Percentiles rank a stretch among this genome's conserved stretches.
These are phyloP conservation scores for Lomentospora prolificans DNA, from an alignment of 2,329 filamentous ascomycete genomes.

Conservation along the genomic window DNA sequence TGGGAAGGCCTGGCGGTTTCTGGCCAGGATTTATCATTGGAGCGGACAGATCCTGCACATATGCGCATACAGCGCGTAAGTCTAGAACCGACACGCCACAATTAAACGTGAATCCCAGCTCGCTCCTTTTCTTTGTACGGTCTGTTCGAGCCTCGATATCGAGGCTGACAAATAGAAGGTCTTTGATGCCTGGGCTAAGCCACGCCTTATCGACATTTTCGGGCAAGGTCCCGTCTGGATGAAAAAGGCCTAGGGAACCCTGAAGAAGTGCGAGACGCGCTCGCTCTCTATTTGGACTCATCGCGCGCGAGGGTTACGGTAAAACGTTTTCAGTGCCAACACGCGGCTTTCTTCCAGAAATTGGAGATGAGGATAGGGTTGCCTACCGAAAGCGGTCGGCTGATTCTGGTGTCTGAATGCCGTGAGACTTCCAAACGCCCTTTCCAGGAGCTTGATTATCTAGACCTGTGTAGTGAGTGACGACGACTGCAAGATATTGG, in stretches of 20 bases:
- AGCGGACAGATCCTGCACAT: not conserved
- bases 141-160: not conserved
- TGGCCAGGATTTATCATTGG: not conserved
- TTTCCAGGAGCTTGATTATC: too few relatives aligned
- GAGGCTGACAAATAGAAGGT: conserved; percentile 3
- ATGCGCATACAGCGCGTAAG: not conserved
- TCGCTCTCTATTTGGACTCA: not conserved
- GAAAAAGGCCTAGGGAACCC: not conserved
- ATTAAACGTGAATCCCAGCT: not conserved
- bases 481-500: too few relatives aligned
- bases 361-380: too few relatives aligned
- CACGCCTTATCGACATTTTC: not conserved
- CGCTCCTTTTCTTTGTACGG: not conserved
- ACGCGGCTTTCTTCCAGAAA: too few relatives aligned
- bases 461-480: too few relatives aligned
- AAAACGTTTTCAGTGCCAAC: not conserved
- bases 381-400: too few relatives aligned
- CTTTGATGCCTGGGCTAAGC: not conserved
- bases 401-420: too few relatives aligned
- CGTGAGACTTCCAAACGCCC: too few relatives aligned
- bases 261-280: not conserved
- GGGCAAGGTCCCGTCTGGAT: not conserved
- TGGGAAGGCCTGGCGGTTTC: not conserved
- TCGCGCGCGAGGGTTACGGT: not conserved
- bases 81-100: conserved; percentile 6